A percentile compares a stretch with the other conserved stretches of the same genome.
Conservation (phyloP, 2,329 filamentous ascomycete genomes). For the Penicillium capsulatum region DNA sequence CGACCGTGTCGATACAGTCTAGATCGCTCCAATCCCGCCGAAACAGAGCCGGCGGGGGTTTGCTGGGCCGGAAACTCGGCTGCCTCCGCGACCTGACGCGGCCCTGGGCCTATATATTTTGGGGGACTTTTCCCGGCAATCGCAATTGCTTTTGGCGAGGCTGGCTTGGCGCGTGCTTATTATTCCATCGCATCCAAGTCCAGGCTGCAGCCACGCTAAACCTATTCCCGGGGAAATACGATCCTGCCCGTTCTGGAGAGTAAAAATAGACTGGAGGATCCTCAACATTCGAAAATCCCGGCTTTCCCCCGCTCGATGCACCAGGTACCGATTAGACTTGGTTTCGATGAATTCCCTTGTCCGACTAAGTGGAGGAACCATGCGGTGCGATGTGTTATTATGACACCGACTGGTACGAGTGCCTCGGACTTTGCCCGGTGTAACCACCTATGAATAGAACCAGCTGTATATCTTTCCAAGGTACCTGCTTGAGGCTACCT, state of each 20-base stretch:
- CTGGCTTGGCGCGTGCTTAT: too few relatives aligned
- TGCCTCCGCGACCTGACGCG: too few relatives aligned
- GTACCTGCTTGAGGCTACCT: not conserved
- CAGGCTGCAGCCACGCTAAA: constrained; percentile 13
- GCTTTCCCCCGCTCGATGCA: not conserved
- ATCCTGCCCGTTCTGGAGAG: too few relatives aligned
- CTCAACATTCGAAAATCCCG: constrained; percentile 1
- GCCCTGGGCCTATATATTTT: too few relatives aligned
- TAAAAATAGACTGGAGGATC: constrained; percentile 7
- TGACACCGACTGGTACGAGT: constrained; percentile 1
- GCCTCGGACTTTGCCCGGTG: too few relatives aligned
- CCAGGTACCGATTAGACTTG: too few relatives aligned
- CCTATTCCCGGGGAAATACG: too few relatives aligned
- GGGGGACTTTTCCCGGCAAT: too few relatives aligned
- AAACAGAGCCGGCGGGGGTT: constrained; percentile 20
- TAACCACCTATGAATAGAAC: not conserved
- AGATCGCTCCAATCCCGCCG: constrained; percentile 6
- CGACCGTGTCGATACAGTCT: not conserved
- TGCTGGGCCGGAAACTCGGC: constrained; percentile 11
- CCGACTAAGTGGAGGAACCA: too few relatives aligned
- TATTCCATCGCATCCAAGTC: too few relatives aligned
- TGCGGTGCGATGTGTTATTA: constrained; percentile 3
- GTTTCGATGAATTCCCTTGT: too few relatives aligned
- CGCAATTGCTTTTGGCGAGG: too few relatives aligned
- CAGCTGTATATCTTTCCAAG: not conserved